Conservation (phyloP, 495 filamentous ascomycete species). For the Neurospora sp. region DNA sequence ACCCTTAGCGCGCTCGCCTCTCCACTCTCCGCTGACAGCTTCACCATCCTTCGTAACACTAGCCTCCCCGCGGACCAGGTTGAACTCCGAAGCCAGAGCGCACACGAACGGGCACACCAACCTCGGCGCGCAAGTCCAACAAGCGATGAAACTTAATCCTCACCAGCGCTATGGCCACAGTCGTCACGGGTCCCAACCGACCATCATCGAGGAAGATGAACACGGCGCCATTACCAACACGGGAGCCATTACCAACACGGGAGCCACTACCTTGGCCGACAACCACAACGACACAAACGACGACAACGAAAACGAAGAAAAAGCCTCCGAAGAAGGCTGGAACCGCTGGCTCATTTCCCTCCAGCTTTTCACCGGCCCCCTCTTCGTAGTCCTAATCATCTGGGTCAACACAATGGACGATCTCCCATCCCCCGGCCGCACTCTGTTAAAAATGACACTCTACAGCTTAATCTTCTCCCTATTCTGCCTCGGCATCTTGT, state of each 20-base stretch:
- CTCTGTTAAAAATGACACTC: constrained; percentile 52
- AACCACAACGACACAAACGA: background rate
- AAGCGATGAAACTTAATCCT: background rate
- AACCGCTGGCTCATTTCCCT: constrained; percentile 81
- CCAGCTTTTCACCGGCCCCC: constrained; percentile 79
- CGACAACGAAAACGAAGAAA: background rate
- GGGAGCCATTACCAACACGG: background rate
- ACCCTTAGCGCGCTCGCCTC: background rate
- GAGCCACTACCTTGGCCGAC: background rate
- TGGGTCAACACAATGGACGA: constrained; percentile 61
- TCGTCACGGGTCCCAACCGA: background rate
- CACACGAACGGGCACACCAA: background rate
- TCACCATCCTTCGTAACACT: constrained; percentile 8
- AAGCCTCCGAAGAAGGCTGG: constrained; percentile 42
- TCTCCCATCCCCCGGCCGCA: constrained; percentile 22
- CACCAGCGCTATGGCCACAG: background rate
- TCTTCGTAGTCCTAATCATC: constrained; percentile 67
- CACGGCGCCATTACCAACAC: background rate
- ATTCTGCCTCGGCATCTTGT: constrained; percentile 48
- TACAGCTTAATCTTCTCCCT: constrained; percentile 63
- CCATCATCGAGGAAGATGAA: background rate
- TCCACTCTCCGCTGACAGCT: constrained; percentile 3
- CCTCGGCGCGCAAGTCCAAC: background rate
- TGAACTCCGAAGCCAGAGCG: background rate
- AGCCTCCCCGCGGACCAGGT: background rate